A percentile compares a stretch with the other conserved stretches of the same genome.
phyloP scores from a whole-genome alignment of 1,284 basidiomycete genomes.

The Bondarzewia mesenterica region DNA sequence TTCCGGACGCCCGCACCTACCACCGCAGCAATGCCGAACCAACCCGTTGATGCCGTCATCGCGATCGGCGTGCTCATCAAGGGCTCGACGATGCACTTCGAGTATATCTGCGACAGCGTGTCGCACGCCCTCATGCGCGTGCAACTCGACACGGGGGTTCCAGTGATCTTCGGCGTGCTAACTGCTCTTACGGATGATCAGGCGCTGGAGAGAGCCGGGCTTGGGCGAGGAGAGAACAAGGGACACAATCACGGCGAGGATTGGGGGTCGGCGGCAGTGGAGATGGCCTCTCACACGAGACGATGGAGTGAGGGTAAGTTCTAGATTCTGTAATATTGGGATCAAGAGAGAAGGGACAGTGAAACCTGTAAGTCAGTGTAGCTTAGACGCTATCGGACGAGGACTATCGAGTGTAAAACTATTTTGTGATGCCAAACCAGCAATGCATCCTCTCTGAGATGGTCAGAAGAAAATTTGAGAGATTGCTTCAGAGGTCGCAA shows the following conservation, averaged over 20 bases:
- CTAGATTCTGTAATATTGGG: no score
- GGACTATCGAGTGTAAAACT: no score
- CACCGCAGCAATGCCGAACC: conserved; percentile 37
- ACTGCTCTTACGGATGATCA: conserved; percentile 93
- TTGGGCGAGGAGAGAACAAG: conserved; percentile 56
- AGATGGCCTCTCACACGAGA: conserved; percentile 72
- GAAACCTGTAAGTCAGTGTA: no score
- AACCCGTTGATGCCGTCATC: conserved; percentile 90
- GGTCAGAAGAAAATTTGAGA: no score
- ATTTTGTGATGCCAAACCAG: no score
- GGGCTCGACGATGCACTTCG: conserved; percentile 95
- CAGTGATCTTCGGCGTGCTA: conserved; percentile 94
- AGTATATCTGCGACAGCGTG: conserved; percentile 95
- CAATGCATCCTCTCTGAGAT: no score
- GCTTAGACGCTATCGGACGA: no score
- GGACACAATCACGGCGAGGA: conserved; percentile 95
- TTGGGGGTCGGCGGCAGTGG: conserved; percentile 93
- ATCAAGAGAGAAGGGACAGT: no score
- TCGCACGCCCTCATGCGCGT: conserved; percentile 91
- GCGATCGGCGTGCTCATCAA: conserved; percentile 98
- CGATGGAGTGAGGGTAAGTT: conserved; percentile 77
- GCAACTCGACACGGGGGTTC: conserved; percentile 88
- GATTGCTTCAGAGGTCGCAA: no score
- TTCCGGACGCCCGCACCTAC: conserved; percentile 38
- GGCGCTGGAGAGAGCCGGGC: conserved; percentile 85